These are phyloP conservation scores for Lathyrus oleraceus DNA, from an alignment of 306 rosid species.

Conservation along the genomic window DNA sequence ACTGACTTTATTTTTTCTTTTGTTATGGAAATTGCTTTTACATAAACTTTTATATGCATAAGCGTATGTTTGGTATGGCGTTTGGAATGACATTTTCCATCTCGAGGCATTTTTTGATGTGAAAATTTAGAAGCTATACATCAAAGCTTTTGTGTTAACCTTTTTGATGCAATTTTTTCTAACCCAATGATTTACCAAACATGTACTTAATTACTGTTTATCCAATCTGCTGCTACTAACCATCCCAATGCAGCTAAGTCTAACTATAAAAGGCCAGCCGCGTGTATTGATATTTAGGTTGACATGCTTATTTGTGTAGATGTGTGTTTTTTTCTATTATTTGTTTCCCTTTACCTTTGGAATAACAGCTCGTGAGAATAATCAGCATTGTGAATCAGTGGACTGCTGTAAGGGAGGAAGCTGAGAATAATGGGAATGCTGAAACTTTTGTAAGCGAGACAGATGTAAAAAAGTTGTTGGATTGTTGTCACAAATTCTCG, in stretches of 20 bases:
- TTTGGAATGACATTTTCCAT: too few species aligned
- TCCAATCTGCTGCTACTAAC: not conserved
- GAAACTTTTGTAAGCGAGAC: conserved; percentile 37
- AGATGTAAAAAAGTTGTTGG: conserved; percentile 55
- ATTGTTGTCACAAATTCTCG: conserved; percentile 59
- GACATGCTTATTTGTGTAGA: not conserved
- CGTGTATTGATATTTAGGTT: not conserved
- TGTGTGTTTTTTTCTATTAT: conserved; percentile 18
- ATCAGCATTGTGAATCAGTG: conserved; percentile 66
- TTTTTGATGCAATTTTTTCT: too few species aligned
- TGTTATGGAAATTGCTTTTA: too few species aligned
- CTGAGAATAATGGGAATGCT: conserved; percentile 30
- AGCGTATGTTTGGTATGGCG: too few species aligned
- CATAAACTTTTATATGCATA: too few species aligned
- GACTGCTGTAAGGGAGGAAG: conserved; percentile 54
- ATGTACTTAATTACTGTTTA: too few species aligned
- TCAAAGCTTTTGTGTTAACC: too few species aligned
- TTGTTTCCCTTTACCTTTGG: conserved; percentile 52
- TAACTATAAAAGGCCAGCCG: not conserved
- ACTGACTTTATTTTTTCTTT: too few species aligned
- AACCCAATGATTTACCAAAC: too few species aligned
- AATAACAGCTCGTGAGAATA: conserved; percentile 63
- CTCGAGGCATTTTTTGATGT: too few species aligned
- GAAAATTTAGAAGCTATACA: too few species aligned
- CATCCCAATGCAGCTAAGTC: not conserved